These are phyloP conservation scores for Coemansia sp. DNA, from an alignment of 192 early-diverging fungal species.

Conservation along the genomic window DNA sequence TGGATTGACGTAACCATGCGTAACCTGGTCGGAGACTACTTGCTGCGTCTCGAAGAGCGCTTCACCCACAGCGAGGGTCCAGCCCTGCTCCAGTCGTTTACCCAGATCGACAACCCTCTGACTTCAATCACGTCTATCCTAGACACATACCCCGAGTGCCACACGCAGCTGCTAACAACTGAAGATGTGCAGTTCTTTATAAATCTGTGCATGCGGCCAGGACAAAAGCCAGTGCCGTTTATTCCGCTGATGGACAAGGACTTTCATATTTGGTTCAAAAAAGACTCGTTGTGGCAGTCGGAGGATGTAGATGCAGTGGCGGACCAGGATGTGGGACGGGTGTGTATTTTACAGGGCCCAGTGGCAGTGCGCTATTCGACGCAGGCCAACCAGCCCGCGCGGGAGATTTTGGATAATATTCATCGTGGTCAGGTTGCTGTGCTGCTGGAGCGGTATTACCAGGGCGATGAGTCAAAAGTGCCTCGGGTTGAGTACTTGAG, in stretches of 20 bases:
- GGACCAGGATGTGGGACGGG: conserved; percentile 82
- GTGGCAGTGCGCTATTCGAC: conserved; percentile 77
- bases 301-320: conserved; percentile 89
- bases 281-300: conserved; percentile 95
- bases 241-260: conserved; percentile 92
- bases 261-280: conserved; percentile 98
- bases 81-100: conserved; percentile 25
- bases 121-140: conserved; percentile 38
- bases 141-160: conserved; percentile 23
- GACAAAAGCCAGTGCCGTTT: conserved; percentile 89
- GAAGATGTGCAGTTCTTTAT: conserved; percentile 50
- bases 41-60: conserved; percentile 86
- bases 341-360: conserved; percentile 90
- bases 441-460: conserved; percentile 76
- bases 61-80: conserved; percentile 50
- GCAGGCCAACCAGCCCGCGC: conserved; percentile 81
- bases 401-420: conserved; percentile 83
- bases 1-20: conserved; percentile 87
- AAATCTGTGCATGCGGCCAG: conserved; percentile 41
- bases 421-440: conserved; percentile 75
- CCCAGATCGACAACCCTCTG: conserved; percentile 23
- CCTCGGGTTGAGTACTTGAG: conserved; percentile 77
- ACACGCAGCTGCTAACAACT: conserved; percentile 41
- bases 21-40: conserved; percentile 81
- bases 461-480: conserved; percentile 57